phyloP scores from a whole-genome alignment of 805 yeast species.

The Henningerozyma blattae region DNA sequence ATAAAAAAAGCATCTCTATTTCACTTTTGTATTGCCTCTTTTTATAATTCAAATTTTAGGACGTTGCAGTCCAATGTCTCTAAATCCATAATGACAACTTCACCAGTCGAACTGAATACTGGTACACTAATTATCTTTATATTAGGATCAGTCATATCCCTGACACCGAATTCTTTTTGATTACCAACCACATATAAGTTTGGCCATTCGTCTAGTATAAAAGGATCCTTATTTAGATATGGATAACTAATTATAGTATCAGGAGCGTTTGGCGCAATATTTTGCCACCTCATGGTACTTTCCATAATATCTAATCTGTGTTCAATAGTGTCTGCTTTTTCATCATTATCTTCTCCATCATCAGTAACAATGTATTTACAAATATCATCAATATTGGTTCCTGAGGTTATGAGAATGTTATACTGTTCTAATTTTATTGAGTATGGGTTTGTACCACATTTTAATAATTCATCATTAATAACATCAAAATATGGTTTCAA shows the following conservation, averaged over 20 bases:
- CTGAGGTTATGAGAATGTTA: conserved; percentile 61
- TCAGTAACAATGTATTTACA: conserved; percentile 44
- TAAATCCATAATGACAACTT: conserved; percentile 50
- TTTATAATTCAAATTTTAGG: conserved; percentile 24
- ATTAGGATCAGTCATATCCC: conserved; percentile 27
- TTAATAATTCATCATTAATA: conserved; percentile 26
- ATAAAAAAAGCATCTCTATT: too few species aligned
- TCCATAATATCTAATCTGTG: conserved; percentile 46
- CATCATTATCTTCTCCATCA: conserved; percentile 16
- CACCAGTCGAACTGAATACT: conserved; percentile 50
- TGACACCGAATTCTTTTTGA: conserved; percentile 50
- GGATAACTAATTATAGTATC: conserved; percentile 92
- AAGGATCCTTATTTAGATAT: conserved; percentile 65
- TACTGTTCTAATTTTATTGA: conserved; percentile 51
- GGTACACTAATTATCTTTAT: conserved; percentile 62
- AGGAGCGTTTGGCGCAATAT: conserved; percentile 88
- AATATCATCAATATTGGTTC: conserved; percentile 76
- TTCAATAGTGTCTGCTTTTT: conserved; percentile 13
- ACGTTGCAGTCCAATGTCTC: conserved; percentile 43
- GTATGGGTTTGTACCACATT: conserved; percentile 56
- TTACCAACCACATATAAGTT: conserved; percentile 83
- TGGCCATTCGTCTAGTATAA: conserved; percentile 67
- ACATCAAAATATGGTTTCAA: conserved; percentile 29
- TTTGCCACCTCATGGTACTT: conserved; percentile 69
- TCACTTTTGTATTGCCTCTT: too few species aligned